phyloP scores from a whole-genome alignment of 208 protist species.

The Novymonas esmeraldas region DNA sequence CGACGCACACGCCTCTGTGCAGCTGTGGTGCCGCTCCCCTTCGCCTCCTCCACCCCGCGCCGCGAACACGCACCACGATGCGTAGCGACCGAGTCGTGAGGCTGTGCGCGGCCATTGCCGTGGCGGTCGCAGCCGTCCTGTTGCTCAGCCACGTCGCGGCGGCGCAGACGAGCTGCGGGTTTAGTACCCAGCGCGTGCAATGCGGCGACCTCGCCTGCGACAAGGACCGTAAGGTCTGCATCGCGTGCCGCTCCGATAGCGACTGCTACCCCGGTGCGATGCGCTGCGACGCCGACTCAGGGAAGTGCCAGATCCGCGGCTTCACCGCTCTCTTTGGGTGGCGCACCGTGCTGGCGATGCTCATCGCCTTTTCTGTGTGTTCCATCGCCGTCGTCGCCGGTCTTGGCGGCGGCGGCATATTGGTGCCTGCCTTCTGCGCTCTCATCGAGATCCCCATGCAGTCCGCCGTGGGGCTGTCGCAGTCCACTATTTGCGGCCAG shows the following conservation, averaged over 20 bases:
- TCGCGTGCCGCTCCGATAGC: slow-evolving; percentile 39
- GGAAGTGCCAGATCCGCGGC: slow-evolving; percentile 50
- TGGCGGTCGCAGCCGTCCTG: slow-evolving; percentile 9
- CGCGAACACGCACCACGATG: too few species aligned
- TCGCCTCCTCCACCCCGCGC: too few species aligned
- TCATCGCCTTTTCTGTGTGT: slow-evolving; percentile 57
- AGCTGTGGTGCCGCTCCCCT: too few species aligned
- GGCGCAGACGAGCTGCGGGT: slow-evolving; percentile 38
- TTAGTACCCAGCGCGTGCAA: slow-evolving; percentile 66
- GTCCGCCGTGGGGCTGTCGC: slow-evolving; percentile 74
- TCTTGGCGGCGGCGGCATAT: slow-evolving; percentile 84
- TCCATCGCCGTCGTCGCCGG: slow-evolving; percentile 79
- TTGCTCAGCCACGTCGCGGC: slow-evolving; percentile 6
- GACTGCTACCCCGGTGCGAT: slow-evolving; percentile 75
- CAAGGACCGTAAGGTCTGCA: slow-evolving; percentile 38
- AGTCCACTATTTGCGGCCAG: slow-evolving; percentile 86
- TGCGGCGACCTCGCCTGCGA: slow-evolving; percentile 69
- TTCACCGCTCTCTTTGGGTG: slow-evolving; percentile 37
- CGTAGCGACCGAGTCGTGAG: not conserved
- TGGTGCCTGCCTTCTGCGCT: slow-evolving; percentile 77
- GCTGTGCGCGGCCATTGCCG: slow-evolving; percentile 1
- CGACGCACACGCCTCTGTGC: too few species aligned
- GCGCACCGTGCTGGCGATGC: slow-evolving; percentile 45
- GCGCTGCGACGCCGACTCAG: slow-evolving; percentile 36
- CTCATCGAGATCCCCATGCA: slow-evolving; percentile 64